Evolutionary conservation across 2,329 filamentous ascomycete species (phyloP), one percentile per base, ranked within the genome.

Genomic region (Trichoderma sp.): DNA sequence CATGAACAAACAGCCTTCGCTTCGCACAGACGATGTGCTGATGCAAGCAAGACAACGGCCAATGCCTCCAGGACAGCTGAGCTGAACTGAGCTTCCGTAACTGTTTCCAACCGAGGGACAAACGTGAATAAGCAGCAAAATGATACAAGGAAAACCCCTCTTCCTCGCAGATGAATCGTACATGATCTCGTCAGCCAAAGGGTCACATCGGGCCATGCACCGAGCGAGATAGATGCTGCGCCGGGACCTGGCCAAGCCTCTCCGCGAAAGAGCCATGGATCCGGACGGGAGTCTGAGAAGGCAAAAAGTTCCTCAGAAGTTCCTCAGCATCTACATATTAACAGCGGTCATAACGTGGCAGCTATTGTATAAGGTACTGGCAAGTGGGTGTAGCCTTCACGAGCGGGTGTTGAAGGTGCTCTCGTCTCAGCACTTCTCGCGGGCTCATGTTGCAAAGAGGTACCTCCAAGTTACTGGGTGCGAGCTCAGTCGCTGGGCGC

Each of bases 201-300:
- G 58, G 63, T 66, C 31, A 66, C 63, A 66, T 66, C 53, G 63
- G 16, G 64, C 40, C 63, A 66, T 49, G 63, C 63, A 66, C 55
- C 63, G 53, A 58, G 47, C 55, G 58, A 47, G 40, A 59, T 40
- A 59, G 64, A 67, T 67, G 64, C 64, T 58, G 64, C 64, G 35
- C 64, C 64, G 64, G 64, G 40, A 49, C 64, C 64, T 59, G 64
- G 29, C 64, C 31, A 37, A 40, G 63, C 3, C 47, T 37, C 57
- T 43, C 53, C 63, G 63, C 53, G 63, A 58, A 8, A 43, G 40
- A 49, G 35, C 55, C 53, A 37, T 33, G 64, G 55, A 59, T 59
- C 49, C 55, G 31, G 29, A 35, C n/a, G 29, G 31, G 27, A 13
- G 40, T 37, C 13, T 10, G 53, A 21, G n/a, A 49, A 49, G 13